phyloP scores from a whole-genome alignment of 352 stramenopile species.

The Globisporangium cylindrosporum region DNA sequence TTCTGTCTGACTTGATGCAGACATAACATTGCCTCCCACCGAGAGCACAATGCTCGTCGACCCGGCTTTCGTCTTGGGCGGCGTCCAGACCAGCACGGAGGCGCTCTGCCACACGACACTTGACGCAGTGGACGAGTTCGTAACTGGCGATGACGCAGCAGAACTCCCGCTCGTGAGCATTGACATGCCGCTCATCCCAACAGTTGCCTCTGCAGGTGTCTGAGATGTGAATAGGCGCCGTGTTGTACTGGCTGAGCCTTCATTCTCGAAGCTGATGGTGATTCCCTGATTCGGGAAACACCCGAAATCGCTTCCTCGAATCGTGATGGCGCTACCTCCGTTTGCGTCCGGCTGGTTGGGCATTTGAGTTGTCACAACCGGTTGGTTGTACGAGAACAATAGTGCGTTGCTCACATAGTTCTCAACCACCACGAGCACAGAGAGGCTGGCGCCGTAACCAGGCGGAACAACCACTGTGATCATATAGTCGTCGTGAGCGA shows the following conservation, averaged over 20 bases:
- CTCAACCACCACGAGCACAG: constrained; percentile 48
- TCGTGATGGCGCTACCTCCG: constrained; percentile 54
- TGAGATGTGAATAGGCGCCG: constrained; percentile 1
- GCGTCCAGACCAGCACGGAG: constrained; percentile 48
- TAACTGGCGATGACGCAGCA: background rate
- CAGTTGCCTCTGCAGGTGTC: background rate
- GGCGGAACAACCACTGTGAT: constrained; percentile 44
- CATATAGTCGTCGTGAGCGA: constrained; percentile 44
- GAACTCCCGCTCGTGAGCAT: constrained; percentile 7
- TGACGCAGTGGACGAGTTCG: constrained; percentile 13
- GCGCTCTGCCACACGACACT: constrained; percentile 50
- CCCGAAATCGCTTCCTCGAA: constrained; percentile 59
- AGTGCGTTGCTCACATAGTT: constrained; percentile 48
- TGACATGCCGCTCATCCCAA: background rate
- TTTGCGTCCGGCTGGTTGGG: constrained; percentile 66
- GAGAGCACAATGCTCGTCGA: constrained; percentile 51
- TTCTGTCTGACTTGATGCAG: constrained; percentile 50
- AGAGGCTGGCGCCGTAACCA: constrained; percentile 41
- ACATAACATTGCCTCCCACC: constrained; percentile 59
- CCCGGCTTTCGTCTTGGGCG: constrained; percentile 55
- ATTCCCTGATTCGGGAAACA: constrained; percentile 63
- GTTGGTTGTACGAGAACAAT: constrained; percentile 56
- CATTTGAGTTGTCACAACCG: constrained; percentile 52
- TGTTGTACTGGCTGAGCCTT: background rate
- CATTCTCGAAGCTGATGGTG: constrained; percentile 38